Conservation (phyloP, 2,329 filamentous ascomycete genomes). For the Diplodia corticola region DNA sequence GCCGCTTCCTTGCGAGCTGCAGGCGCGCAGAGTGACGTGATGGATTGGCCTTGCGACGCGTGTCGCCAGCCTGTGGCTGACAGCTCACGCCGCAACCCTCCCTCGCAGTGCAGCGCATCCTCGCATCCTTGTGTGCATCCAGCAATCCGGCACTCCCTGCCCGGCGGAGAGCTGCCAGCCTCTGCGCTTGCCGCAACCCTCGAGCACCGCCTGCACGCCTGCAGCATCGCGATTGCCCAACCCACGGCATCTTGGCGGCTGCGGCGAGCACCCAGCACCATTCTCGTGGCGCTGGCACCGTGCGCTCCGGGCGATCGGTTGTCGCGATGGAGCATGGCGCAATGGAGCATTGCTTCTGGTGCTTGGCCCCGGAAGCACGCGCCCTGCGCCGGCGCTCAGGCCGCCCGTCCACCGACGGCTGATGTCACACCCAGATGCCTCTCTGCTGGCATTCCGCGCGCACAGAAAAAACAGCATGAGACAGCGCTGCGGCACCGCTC, state of each 20-base stretch:
- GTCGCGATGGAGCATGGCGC: conserved; percentile 1
- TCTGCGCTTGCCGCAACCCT: background rate
- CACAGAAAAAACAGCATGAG: background rate
- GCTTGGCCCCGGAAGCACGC: background rate
- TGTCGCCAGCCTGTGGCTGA: conserved; percentile 14
- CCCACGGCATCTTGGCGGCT: background rate
- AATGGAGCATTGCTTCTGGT: conserved; percentile 2
- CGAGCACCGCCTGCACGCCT: background rate
- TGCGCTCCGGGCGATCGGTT: conserved; percentile 9
- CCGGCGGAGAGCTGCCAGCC: background rate
- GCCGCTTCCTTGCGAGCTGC: conserved; percentile 13
- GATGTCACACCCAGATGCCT: background rate
- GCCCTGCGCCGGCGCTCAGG: conserved; percentile 2
- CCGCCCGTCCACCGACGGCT: background rate
- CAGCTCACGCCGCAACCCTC: conserved; percentile 1
- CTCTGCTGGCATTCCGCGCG: background rate
- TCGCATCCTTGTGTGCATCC: background rate
- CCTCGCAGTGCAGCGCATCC: background rate
- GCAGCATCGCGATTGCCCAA: background rate
- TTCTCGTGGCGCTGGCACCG: background rate
- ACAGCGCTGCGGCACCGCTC: background rate
- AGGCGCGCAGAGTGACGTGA: conserved; percentile 15
- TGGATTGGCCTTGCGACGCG: conserved; percentile 17
- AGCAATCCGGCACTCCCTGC: background rate
- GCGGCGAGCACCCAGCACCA: background rate